Evolutionary conservation across 257 asterid species (phyloP).

Genomic region (Ocimum tenuiflorum): DNA sequence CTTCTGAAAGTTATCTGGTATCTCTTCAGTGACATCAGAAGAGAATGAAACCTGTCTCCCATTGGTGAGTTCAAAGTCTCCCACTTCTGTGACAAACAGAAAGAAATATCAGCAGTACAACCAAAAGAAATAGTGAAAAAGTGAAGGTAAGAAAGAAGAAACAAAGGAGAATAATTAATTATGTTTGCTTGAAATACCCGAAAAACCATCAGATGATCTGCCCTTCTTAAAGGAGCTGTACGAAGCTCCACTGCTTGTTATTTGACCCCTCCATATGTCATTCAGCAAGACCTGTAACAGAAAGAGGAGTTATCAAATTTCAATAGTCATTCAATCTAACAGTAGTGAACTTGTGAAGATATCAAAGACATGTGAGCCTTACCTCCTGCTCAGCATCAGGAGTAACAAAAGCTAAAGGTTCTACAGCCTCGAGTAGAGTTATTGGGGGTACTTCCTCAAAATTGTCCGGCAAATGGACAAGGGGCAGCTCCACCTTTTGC

Average conservation of each 20-base stretch:
- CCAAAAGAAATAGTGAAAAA: neutral
- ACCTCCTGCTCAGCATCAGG: slow-evolving; percentile 89
- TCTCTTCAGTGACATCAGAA: slow-evolving; percentile 33
- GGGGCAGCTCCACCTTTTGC: slow-evolving; percentile 47
- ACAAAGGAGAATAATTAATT: neutral
- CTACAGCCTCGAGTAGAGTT: slow-evolving; percentile 43
- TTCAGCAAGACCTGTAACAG: slow-evolving; percentile 49
- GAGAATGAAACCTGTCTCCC: slow-evolving; percentile 33
- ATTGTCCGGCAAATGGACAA: slow-evolving; percentile 40
- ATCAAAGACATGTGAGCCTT: slow-evolving; percentile 17
- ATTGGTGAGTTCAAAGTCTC: slow-evolving; percentile 35
- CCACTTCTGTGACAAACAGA: slow-evolving; percentile 27
- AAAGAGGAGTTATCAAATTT: slow-evolving; percentile 6
- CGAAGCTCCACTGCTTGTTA: slow-evolving; percentile 63
- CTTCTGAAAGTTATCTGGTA: slow-evolving; percentile 28
- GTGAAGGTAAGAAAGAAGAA: neutral
- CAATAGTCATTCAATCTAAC: slow-evolving; percentile 11
- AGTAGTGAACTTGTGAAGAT: neutral
- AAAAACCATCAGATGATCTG: slow-evolving; percentile 43
- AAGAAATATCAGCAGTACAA: neutral
- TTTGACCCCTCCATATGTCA: slow-evolving; percentile 70
- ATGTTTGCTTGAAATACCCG: slow-evolving; percentile 38
- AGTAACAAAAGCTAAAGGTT: slow-evolving; percentile 80
- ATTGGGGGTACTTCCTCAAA: slow-evolving; percentile 64
- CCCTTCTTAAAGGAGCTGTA: slow-evolving; percentile 48